Evolutionary conservation across 352 stramenopile species (phyloP), one percentile per base, ranked within the genome.

Genomic region (Pythium vanterpoolii): DNA sequence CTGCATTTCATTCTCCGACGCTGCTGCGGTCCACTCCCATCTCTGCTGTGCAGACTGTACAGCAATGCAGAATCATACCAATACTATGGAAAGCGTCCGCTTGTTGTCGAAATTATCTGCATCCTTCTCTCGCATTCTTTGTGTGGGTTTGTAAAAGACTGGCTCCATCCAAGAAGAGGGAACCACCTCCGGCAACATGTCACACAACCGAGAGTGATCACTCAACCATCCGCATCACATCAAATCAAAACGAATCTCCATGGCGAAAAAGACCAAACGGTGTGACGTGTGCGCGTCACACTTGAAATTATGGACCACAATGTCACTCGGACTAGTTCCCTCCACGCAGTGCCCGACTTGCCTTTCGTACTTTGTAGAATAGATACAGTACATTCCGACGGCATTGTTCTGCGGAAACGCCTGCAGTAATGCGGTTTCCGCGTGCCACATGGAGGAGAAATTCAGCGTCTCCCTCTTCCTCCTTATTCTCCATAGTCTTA

Each of bases 171-270:
- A 8, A 7, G 21, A 46, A 18, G 21, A n/a, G 10, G 40, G 18
- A 46, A 18, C 18, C 18, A 3, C 1, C 40, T 46, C 40, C 4
- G 18, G 13, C 7, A 27, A 34, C 50, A 57, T 57, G 50, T 57
- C 50, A 57, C 50, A 57, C 33, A 45, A 36, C 10, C 16, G 14
- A 57, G 50, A 57, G 50, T 57, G 50, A 57, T 57, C 50, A n/a
- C n/a, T 23, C 38, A 11, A 18, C 38, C 38, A 44, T 44, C 38
- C 38, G 38, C 21, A 13, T 34, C 16, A 13, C 18, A 43, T 57
- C 50, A 36, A 57, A 57, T 57, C 50, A n/a, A n/a, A n/a, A n/a
- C n/a, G n/a, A n/a, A n/a, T n/a, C 47, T 31, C 28, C 2, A 26
- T 19, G 45, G 26, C 19, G 39, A 5, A 44, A 44, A 23, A 53